Evolutionary conservation across 345 rosid species (phyloP), one percentile per base, ranked within the genome.

Genomic region (Lagerstroemia speciosa): DNA sequence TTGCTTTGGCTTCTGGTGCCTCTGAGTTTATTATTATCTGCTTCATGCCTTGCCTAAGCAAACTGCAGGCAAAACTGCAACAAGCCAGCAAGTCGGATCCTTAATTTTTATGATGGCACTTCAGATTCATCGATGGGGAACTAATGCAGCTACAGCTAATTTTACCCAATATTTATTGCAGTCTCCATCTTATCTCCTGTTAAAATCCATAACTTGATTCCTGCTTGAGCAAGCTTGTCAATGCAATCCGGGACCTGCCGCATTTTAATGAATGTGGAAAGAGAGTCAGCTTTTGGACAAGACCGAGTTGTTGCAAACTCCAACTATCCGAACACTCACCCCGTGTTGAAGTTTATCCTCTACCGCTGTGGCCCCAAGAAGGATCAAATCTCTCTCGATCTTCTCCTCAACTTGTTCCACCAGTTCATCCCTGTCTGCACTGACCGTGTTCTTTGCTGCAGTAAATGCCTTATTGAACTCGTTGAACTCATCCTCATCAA

Each of bases 131-230:
- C 40, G 6, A 6, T 37, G 30, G 22, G 20, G 17, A 31, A 3
- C 16, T 24, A 65, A 8, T 17, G 46, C 16, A n/a, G 32, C 3
- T n/a, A 3, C 19, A 37, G 7, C 33, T 30, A 26, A 36, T 40
- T 40, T 5, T 74, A 91, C 98, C 98, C 98, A 8, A 93, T 91
- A 71, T 93, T 93, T 65, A 93, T 91, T 8, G 98, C 98, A 0
- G 98, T 93, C 84, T 93, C 98, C 97, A 93, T 89, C 78, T 93
- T 93, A 77, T 93, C 98, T 73, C 98, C 97, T 1, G 98, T 93
- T 81, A 93, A 79, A 69, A 93, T 95, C 98, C 98, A 93, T 71
- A 93, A 69, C 76, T 93, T 93, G 36, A 87, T 93, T 68, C 98
- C 97, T 40, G 98, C 97, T 82, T 89, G 97, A 12, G 98, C 97